Evolutionary conservation across 2,329 filamentous ascomycete species (phyloP), one percentile per base, ranked within the genome.

Genomic region (Fusarium coffeatum): DNA sequence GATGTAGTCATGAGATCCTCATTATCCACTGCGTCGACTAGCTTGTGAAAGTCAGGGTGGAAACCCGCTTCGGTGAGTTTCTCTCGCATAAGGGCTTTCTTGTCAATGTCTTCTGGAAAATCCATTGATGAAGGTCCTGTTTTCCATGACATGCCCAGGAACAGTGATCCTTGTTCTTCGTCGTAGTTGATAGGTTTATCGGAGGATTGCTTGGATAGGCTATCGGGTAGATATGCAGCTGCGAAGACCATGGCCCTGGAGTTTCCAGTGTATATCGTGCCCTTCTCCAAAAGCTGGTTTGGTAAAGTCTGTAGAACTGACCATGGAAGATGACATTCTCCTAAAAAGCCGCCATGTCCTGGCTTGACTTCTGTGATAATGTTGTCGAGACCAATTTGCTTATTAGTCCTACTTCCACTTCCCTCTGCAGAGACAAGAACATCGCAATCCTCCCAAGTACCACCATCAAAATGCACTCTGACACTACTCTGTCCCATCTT

Each of bases 171-270:
- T 20, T 59, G 40, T 5, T 46, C 23, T 8, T 59, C 49, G 13
- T 45, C 40, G 0, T 56, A 30, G 1, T 40, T 30, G 12, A 18
- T 28, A 0, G 50, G 50, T 11, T 37, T 37, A 1, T 37, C 34
- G 18, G 34, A 37, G 0, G 34, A 11, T n/a, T 37, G 3, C 1
- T 11, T 2, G 1, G 9, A n/a, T 7, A 59, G 2, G 2, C 30
- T 18, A 0, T 46, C 40, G 0, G 50, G 56, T 0, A 59, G 12
- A 8, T 59, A 59, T 2, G 45, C 23, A 0, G 56, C 56, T 16
- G 50, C n/a, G 15, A 59, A 59, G 0, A 56, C 27, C 23, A 12
- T 30, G 4, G 30, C 30, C 0, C 46, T 56, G 1, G 56, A 37
- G n/a, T 59, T 59, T 0, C 23, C 30, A 0, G 56, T 59, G 1